These are phyloP conservation scores for Metschnikowia gelsemii DNA, from an alignment of 805 yeast species.

Conservation along the genomic window DNA sequence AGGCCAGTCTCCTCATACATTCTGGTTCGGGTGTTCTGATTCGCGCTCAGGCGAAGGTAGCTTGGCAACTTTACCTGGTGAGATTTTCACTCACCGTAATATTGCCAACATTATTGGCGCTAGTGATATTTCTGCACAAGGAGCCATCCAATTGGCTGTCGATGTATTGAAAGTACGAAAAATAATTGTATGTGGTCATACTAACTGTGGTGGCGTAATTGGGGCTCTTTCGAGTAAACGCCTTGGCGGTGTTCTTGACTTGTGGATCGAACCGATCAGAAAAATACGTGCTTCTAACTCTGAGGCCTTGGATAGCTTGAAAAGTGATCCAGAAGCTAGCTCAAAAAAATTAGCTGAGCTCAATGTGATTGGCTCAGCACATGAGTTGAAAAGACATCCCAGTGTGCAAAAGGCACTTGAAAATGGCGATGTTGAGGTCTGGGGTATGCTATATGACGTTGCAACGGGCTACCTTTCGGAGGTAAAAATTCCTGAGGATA, in stretches of 20 bases:
- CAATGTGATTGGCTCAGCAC: constrained; percentile 21
- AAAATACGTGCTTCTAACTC: constrained; percentile 23
- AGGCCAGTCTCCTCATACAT: constrained; percentile 24
- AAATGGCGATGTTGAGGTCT: constrained; percentile 23
- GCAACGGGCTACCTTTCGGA: constrained; percentile 22
- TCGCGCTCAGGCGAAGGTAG: constrained; percentile 23
- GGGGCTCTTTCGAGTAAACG: constrained; percentile 23
- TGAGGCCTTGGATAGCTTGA: constrained; percentile 18
- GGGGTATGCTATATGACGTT: constrained; percentile 25
- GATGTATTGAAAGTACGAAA: constrained; percentile 23
- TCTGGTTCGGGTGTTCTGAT: constrained; percentile 25
- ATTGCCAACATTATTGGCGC: constrained; percentile 24
- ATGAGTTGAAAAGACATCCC: constrained; percentile 23
- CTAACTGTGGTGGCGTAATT: constrained; percentile 25
- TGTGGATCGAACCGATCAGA: constrained; percentile 24
- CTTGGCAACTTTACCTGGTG: constrained; percentile 23
- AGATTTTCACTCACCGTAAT: constrained; percentile 24
- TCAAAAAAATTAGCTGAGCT: constrained; percentile 24
- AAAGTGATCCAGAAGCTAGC: constrained; percentile 19
- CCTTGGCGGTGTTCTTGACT: constrained; percentile 24
- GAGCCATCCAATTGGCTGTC: constrained; percentile 23
- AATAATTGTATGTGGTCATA: constrained; percentile 24
- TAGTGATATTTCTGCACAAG: constrained; percentile 22
- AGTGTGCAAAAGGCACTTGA: constrained; percentile 22
- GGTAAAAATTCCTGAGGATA: constrained; percentile 36